Conservation (phyloP, 768 basidiomycete genomes). For the Tulasnella sp. region DNA sequence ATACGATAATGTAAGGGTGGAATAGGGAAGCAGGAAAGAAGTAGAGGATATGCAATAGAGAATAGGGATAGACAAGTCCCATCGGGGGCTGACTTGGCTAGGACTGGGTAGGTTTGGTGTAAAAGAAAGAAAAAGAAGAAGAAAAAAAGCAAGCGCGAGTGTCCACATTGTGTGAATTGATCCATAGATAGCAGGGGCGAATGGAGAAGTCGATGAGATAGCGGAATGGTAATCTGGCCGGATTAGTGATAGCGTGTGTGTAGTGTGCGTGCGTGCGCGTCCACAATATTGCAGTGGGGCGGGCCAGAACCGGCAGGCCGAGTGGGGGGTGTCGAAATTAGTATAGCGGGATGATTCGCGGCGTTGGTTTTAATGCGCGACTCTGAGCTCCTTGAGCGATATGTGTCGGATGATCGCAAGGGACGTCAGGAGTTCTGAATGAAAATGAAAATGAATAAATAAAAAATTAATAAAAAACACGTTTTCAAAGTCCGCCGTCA, state of each 20-base stretch:
- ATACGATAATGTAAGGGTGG: background rate
- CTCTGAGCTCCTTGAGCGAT: background rate
- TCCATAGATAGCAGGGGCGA: background rate
- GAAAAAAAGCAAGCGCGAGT: background rate
- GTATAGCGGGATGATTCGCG: background rate
- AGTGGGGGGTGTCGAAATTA: background rate
- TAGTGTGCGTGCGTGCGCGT: background rate
- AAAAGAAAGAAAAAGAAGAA: background rate
- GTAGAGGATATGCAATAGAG: no score
- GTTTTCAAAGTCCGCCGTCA: background rate
- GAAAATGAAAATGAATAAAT: background rate
- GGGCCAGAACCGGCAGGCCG: no score
- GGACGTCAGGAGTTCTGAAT: constrained; percentile 3
- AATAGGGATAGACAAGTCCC: no score
- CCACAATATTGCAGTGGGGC: background rate
- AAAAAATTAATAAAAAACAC: background rate
- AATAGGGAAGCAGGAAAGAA: background rate
- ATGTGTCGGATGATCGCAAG: constrained; percentile 9
- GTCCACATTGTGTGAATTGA: background rate
- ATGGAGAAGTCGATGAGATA: background rate
- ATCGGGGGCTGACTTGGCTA: no score
- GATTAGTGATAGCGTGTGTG: background rate
- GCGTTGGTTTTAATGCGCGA: background rate
- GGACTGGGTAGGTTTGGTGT: no score
- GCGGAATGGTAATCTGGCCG: background rate